Base-by-base conservation (phyloP, 345 rosid species). In the Hirschfeldia incana region DNA sequence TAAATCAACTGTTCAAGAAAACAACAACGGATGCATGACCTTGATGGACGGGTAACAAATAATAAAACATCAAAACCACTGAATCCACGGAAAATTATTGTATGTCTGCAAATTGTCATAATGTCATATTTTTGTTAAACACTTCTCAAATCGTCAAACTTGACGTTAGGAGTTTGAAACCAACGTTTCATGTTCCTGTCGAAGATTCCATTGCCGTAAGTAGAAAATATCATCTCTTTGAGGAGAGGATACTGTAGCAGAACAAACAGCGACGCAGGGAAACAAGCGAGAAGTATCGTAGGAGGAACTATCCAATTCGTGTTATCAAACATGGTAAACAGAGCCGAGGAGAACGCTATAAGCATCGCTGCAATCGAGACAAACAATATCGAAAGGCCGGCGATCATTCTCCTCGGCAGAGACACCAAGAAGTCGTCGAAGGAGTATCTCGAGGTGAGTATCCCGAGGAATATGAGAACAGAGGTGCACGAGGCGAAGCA, bases 171-270 rank as follows among this genome's bases (percentile, higher is more conserved):
- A 21, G 21, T 21, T 58, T 42, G 73, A 3, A 62, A 78, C 83
- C 72, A 80, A 75, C 29, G 33, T 70, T 77, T 83, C 73, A 61
- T 70, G 30, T 72, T 81, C 51, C 69, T 71, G 13, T 79, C 83
- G 29, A 83, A 83, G 29, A 80, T 80, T 55, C 85, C 78, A 70
- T 74, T 70, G 8, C 83, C 79, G 6, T 75, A 79, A 12, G 83
- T 83, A 0, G 85, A 80, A 1, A 66, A 16, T 17, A 72, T 42
- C 77, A 83, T 76, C 44, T 72, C 73, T 4, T 80, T 69, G 5
- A 83, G 78, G 12, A 80, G 78, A 27, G 83, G 85, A 80, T 80
- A 76, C 66, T 83, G 85, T n/a, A 83, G 33, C 26, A 73, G 77
- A 17, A 76, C 77, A 77, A 83, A 83, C 49, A 83, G 6, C 16